phyloP scores from a whole-genome alignment of 139 green algal species.

The Picochlorum sp. region DNA sequence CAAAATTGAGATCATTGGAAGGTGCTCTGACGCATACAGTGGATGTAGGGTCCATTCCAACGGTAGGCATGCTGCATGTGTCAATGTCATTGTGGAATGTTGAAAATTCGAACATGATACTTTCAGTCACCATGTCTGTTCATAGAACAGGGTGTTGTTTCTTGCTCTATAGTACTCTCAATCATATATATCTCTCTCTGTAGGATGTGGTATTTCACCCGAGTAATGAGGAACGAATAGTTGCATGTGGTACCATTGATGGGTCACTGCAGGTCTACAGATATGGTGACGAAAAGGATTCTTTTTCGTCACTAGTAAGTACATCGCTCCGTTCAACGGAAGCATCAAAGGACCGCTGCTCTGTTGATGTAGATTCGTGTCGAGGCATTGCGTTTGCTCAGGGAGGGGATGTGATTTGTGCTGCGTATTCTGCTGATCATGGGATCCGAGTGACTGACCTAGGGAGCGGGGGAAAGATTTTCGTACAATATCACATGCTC shows the following conservation, averaged over 20 bases:
- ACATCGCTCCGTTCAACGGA: background rate
- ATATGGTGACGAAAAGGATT: conserved; percentile 8
- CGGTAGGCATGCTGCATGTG: conserved; percentile 19
- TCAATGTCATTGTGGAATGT: no score
- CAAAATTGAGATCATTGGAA: conserved; percentile 6
- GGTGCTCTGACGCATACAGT: conserved; percentile 22
- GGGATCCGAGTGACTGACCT: conserved; percentile 38
- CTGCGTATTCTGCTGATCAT: conserved; percentile 9
- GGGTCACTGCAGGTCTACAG: conserved; percentile 36
- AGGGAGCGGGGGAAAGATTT: conserved; percentile 24
- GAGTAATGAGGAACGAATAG: conserved; percentile 19
- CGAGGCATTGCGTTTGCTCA: conserved; percentile 41
- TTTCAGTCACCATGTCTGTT: no score
- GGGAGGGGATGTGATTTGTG: conserved; percentile 16
- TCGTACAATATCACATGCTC: conserved; percentile 36
- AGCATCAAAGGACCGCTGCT: no score
- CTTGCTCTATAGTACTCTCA: background rate
- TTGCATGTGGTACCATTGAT: conserved; percentile 45
- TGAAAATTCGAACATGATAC: no score
- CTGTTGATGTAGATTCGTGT: conserved; percentile 24
- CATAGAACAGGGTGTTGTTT: background rate
- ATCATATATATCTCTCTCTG: background rate
- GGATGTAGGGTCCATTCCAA: conserved; percentile 32
- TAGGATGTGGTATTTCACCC: conserved; percentile 43
- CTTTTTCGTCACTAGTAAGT: no score